Percentiles rank a stretch among this genome's conserved stretches.
Conservation (phyloP, 2,329 filamentous ascomycete genomes). For the Beauveria varroae region DNA sequence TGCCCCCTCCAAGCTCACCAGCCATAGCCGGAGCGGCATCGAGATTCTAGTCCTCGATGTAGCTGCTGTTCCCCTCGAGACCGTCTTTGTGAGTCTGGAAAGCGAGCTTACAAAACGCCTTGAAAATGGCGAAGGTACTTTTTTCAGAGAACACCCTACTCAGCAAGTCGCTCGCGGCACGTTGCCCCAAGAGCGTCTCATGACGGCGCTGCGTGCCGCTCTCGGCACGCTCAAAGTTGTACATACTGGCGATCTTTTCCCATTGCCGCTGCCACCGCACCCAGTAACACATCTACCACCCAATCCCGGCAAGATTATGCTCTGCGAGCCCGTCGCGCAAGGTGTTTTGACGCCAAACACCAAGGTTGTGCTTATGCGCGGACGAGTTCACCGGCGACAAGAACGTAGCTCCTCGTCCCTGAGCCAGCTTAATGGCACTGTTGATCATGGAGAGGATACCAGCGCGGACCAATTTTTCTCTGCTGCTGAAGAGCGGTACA, state of each 20-base stretch:
- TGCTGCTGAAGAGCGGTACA: slow-evolving; percentile 71
- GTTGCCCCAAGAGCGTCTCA: slow-evolving; percentile 50
- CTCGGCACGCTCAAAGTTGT: slow-evolving; percentile 67
- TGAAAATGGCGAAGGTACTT: slow-evolving; percentile 76
- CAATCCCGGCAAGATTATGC: slow-evolving; percentile 76
- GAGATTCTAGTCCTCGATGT: slow-evolving; percentile 81
- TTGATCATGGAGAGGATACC: slow-evolving; percentile 66
- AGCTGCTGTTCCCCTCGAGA: slow-evolving; percentile 70
- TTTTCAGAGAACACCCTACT: slow-evolving; percentile 57
- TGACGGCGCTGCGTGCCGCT: slow-evolving; percentile 63
- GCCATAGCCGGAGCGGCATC: slow-evolving; percentile 66
- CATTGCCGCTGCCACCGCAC: slow-evolving; percentile 72
- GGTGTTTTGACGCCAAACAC: slow-evolving; percentile 71
- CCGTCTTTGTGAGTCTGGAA: slow-evolving; percentile 80
- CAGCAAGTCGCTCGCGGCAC: slow-evolving; percentile 27
- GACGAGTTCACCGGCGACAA: slow-evolving; percentile 49
- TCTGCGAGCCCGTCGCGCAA: slow-evolving; percentile 93
- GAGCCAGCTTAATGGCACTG: slow-evolving; percentile 47
- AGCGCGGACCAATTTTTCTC: slow-evolving; percentile 90
- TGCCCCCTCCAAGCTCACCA: slow-evolving; percentile 66
- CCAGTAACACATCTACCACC: slow-evolving; percentile 79
- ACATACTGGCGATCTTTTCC: slow-evolving; percentile 73
- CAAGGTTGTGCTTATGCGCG: slow-evolving; percentile 71
- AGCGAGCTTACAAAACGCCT: slow-evolving; percentile 70
- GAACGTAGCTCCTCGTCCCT: slow-evolving; percentile 40